Percentiles rank a stretch among this genome's conserved stretches.
phyloP scores from a whole-genome alignment of 805 yeast genomes.

The Wickerhamiella lipophila region DNA sequence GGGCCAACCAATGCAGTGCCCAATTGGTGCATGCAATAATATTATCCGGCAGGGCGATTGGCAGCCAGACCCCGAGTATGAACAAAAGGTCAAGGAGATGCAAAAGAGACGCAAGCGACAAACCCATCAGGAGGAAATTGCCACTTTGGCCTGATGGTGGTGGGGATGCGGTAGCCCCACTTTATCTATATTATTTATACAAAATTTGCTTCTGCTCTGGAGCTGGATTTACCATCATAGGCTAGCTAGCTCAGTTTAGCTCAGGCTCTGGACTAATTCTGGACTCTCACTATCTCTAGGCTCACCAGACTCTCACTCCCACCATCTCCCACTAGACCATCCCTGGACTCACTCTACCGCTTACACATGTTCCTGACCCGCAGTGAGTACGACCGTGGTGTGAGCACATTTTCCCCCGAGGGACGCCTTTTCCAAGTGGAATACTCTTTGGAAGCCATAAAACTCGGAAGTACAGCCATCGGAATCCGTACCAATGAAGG shows the following conservation, averaged over 20 bases:
- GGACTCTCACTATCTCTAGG: not conserved
- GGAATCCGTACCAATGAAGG: conserved; percentile 95
- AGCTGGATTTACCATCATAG: no score
- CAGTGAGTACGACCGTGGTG: conserved; percentile 98
- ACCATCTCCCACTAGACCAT: no score
- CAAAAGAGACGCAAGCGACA: not conserved
- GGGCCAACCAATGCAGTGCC: not conserved
- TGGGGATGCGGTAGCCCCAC: no score
- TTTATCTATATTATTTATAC: no score
- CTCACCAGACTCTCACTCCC: no score
- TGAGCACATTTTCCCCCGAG: conserved; percentile 95
- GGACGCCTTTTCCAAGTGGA: conserved; percentile 97
- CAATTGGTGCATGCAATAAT: not conserved
- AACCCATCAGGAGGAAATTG: not conserved
- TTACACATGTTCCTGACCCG: conserved; percentile 83
- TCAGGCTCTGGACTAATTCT: no score
- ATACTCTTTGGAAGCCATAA: conserved; percentile 93
- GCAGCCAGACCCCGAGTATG: not conserved
- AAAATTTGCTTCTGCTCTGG: no score
- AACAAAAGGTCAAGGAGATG: not conserved
- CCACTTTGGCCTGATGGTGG: conserved; percentile 1
- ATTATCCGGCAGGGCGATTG: not conserved
- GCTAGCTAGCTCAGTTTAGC: no score
- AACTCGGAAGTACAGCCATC: conserved; percentile 94
- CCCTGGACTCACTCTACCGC: not conserved